Evolutionary conservation across 108 stramenopile species (phyloP).

Genomic region (Nannochloropsis salina): DNA sequence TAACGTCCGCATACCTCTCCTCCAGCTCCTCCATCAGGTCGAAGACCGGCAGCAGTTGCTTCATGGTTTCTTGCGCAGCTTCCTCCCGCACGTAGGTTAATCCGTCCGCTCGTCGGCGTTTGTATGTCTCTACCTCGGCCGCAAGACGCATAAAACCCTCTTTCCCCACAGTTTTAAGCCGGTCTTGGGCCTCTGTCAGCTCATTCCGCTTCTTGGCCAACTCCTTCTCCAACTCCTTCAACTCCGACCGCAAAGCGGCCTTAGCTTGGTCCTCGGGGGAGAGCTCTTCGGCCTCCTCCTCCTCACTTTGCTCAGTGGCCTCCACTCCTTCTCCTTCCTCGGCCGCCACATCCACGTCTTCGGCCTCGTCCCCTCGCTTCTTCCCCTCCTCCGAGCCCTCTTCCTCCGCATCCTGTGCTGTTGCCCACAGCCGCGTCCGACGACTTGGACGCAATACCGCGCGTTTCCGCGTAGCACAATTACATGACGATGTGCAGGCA

Average conservation of each 20-base stretch:
- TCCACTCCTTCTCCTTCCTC: background rate
- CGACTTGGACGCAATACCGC: background rate
- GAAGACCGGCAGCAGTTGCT: background rate
- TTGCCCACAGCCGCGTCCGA: background rate
- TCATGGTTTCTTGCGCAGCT: background rate
- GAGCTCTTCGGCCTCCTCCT: background rate
- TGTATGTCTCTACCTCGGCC: background rate
- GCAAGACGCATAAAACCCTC: background rate
- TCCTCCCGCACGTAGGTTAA: background rate
- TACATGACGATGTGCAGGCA: background rate
- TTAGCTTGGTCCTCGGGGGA: background rate
- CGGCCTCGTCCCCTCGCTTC: background rate
- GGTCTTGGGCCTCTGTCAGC: background rate
- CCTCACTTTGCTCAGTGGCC: background rate
- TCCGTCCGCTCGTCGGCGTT: background rate
- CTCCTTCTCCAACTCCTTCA: background rate
- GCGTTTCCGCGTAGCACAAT: background rate
- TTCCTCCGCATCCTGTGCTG: background rate
- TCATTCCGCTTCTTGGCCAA: constrained; percentile 6
- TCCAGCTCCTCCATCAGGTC: constrained; percentile 19
- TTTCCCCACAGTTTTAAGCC: background rate
- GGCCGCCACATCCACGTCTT: background rate
- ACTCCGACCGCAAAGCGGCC: background rate
- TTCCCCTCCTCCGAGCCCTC: background rate
- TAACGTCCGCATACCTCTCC: background rate